Base-by-base conservation (phyloP, 139 green algal genomes). In the Chlorella sp. region DNA sequence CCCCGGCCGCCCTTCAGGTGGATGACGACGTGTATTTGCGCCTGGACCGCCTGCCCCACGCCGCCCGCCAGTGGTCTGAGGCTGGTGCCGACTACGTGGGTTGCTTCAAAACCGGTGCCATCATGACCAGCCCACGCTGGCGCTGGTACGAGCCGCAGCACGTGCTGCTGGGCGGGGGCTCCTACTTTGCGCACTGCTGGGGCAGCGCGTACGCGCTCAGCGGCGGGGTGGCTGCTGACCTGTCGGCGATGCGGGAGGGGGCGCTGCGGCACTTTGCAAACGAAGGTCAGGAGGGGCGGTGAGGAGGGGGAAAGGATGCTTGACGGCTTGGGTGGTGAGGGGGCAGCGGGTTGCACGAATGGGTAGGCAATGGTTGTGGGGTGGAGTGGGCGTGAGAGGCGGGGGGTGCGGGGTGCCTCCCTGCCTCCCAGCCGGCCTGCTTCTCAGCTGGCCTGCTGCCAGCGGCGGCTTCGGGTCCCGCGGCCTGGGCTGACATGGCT, bases 1-100 rank as follows among this genome's bases (percentile, higher is more conserved):
- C n/a, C n/a, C n/a, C n/a, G n/a, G n/a, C n/a, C n/a, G n/a, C 75
- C 11, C 75, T 75, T 32, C 81, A 94, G 86, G 69, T 94, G 19
- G 95, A 97, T 68, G 95, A 97, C 83, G 95, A 97, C 78, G 94
- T 96, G 18, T 97, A 96, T 85, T 39, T 97, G 9, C 91, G 92
- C 0, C 66, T 94, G 24, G 90, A 93, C 79, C 81, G 91, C 40
- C 3, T 97, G 57, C 91, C 92, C 34, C 69, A 73, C 15, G 92
- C 89, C 36, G 77, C 95, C 4, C 39, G 32, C 3, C 95, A 97
- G 84, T 97, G 95, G 94, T 40, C 39, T 30, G 61, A 87, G 32
- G 68, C 84, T 7, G 21, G 1, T 69, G 87, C 88, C 92, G 95
- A 95, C 79, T 97, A 96, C 57, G 83, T 97, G 36, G 95, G 95